Base-by-base conservation (phyloP, 192 early-diverging fungal species). In the Backusella australiensis region DNA sequence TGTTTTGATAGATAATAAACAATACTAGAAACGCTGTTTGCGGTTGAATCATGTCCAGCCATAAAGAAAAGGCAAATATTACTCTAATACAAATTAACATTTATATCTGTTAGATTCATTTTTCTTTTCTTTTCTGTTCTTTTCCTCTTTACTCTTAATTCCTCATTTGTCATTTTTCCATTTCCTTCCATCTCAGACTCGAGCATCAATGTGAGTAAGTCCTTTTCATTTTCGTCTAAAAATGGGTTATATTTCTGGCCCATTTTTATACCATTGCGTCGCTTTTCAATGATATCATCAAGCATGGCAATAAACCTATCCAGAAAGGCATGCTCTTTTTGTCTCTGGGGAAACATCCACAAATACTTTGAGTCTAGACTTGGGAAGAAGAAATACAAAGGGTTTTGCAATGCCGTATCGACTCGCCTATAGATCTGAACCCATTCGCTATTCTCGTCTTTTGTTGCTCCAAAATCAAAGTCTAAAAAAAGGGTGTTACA, bases 41-140 rank as follows among this genome's bases (percentile, higher is more conserved):
- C 87, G 5, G 87, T 90, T 35, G 86, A 89, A 71, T 90, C 88
- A 39, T 88, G 84, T 59, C 87, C 88, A n/a, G 88, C 89, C 59
- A 89, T 77, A 35, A 88, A 89, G 75, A 90, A 88, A 52, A 87
- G 76, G 52, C 67, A 76, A 1, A 76, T n/a, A 23, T 76, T 76
- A 21, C 67, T 68, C 75, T 76, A 4, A 75, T 15, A 32, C 3
- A 21, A 32, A 69, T 8, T 12, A 71, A 9, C 12, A 71, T 68
- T 15, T 49, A 49, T 49, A 49, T n/a, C 6, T n/a, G n/a, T 49
- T n/a, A 49, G 46, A n/a, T n/a, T 6, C n/a, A 6, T 19, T n/a
- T 6, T n/a, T 44, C 42, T 49, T n/a, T 49, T n/a, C 1, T 7
- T 49, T n/a, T 49, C 19, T 49, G 1, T 49, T n/a, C 17, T 19